Evolutionary conservation across 176 grass and related monocot genomes (phyloP).

Genomic region (Otatea glauca): DNA sequence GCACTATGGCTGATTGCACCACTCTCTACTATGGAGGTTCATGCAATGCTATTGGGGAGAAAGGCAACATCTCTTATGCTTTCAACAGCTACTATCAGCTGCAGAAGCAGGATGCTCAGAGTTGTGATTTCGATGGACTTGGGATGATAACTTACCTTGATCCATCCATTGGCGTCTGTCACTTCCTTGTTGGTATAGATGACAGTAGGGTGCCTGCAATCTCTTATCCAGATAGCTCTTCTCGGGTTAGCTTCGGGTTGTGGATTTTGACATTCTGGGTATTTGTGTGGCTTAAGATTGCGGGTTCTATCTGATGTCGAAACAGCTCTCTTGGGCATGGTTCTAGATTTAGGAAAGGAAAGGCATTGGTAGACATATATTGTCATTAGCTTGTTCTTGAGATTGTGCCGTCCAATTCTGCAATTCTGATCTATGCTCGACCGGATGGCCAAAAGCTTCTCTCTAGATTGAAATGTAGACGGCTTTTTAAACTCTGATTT

Average conservation of each 20-base stretch:
- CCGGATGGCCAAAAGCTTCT: neutral
- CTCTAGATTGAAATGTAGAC: neutral
- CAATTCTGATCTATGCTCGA: neutral
- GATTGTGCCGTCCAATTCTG: neutral
- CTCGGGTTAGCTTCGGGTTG: constrained; percentile 43
- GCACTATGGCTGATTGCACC: constrained; percentile 79
- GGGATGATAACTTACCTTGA: constrained; percentile 91
- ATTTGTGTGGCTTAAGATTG: constrained; percentile 65
- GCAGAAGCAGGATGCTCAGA: constrained; percentile 81
- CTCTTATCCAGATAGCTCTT: constrained; percentile 38
- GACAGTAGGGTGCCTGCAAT: constrained; percentile 55
- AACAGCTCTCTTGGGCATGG: constrained; percentile 33
- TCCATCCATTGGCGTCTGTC: constrained; percentile 75
- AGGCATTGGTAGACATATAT: constrained; percentile 14
- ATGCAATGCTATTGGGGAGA: constrained; percentile 80
- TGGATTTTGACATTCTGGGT: constrained; percentile 69
- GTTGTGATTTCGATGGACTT: constrained; percentile 77
- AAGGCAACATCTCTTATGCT: constrained; percentile 84
- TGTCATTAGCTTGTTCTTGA: neutral
- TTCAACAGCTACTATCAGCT: constrained; percentile 98
- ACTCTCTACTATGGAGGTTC: constrained; percentile 78
- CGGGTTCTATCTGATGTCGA: constrained; percentile 42
- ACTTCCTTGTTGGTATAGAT: constrained; percentile 79
- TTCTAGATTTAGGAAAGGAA: constrained; percentile 22
- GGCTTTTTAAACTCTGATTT: neutral